Evolutionary conservation across 148 eudicot species (phyloP), one percentile per base, ranked within the genome.

Genomic region (Rhododendron ferrugineum): DNA sequence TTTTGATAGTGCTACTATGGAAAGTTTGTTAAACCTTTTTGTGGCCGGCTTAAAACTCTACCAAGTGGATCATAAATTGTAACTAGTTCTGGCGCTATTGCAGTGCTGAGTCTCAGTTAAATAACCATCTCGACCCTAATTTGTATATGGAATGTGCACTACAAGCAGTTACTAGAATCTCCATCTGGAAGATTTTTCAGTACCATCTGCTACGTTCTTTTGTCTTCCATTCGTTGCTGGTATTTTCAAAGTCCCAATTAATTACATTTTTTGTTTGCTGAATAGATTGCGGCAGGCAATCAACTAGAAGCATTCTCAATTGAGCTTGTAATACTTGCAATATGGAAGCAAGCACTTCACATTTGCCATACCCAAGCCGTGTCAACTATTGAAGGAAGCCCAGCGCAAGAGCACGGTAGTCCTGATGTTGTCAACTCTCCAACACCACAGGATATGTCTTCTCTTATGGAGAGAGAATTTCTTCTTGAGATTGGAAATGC

Each of bases 271-370:
- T 56, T 88, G 78, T 77, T 86, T 13, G 16, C 77, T 84, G 49
- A 82, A 81, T 50, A 95, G 98, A 80, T 85, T 85, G 94, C 83
- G 72, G 92, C 91, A 84, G 89, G 90, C 78, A 90, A 84, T 84
- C 89, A 90, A 72, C 91, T 95, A 52, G 98, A 95, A 85, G 97
- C 98, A 81, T 95, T 95, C 83, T 95, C 98, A 34, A 72, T 94
- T 84, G 94, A 95, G 92, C 94, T 95, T 81, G 94, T 95, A 52
- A 89, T 94, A 84, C 90, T 95, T 88, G 95, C 95, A 36, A 89
- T 94, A 85, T 95, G 97, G 97, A 95, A 93, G 90, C 97, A 94
- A 89, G 94, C 98, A 52, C 84, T 95, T 83, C 84, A 93, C 87
- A 92, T 95, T 84, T 93, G 93, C 86, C 94, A 93, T 86, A 90